Conservation (phyloP, 2,329 filamentous ascomycete genomes). For the Exophiala spinifera region DNA sequence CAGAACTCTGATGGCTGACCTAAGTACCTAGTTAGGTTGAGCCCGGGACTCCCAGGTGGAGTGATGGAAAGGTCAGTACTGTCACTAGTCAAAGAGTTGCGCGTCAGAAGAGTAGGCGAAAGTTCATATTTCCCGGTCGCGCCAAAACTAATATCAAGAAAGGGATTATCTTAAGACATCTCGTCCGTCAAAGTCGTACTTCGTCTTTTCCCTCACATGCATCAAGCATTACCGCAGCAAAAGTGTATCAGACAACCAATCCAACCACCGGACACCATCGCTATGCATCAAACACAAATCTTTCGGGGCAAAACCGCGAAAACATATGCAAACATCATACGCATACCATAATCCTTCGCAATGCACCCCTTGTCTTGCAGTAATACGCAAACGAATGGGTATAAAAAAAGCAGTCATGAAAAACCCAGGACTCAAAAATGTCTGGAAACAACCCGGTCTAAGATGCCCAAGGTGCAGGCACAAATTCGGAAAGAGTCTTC, state of each 20-base stretch:
- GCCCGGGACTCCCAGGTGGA: neutral
- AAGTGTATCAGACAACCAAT: conserved; percentile 4
- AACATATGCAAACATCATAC: conserved; percentile 6
- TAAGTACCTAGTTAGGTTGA: neutral
- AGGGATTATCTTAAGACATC: conserved; percentile 10
- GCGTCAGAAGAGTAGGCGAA: neutral
- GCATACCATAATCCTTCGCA: neutral
- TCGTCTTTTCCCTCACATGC: conserved; percentile 16
- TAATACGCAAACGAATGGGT: conserved; percentile 22
- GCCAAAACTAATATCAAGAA: conserved; percentile 12
- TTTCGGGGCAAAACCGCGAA: neutral
- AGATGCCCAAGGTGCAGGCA: neutral
- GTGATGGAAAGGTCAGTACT: neutral
- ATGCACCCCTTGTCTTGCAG: conserved; percentile 9
- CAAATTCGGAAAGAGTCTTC: neutral
- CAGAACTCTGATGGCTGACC: neutral
- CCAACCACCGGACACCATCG: conserved; percentile 16
- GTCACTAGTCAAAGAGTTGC: conserved; percentile 2
- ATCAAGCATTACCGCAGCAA: conserved; percentile 12
- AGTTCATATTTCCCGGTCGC: neutral
- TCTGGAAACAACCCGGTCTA: conserved; percentile 13
- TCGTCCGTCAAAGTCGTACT: conserved; percentile 5
- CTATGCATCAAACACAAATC: conserved; percentile 23
- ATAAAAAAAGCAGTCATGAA: conserved; percentile 16
- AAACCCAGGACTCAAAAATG: conserved; percentile 6